Evolutionary conservation across 345 rosid genomes (phyloP).

Genomic region (Salix arbutifolia): DNA sequence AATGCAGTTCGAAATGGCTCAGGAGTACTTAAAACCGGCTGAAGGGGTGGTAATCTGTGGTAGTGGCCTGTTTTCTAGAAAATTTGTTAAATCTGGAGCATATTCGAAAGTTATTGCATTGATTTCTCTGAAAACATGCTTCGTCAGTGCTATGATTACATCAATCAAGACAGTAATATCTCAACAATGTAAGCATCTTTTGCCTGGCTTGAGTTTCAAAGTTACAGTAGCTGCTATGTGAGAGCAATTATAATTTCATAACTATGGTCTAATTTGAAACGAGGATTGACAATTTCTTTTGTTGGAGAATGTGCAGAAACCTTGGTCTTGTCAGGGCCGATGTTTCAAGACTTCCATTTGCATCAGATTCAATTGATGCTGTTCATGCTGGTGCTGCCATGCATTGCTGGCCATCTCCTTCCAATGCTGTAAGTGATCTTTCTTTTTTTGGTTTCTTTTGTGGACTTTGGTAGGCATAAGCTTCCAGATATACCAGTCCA

Average conservation of each 20-base stretch:
- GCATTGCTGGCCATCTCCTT: conserved; percentile 95
- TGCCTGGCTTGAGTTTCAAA: background rate
- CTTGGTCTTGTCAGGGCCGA: conserved; percentile 93
- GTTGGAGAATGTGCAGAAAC: conserved; percentile 40
- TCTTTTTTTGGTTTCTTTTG: background rate
- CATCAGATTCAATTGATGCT: conserved; percentile 78
- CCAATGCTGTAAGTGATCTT: conserved; percentile 68
- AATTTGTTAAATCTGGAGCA: conserved; percentile 68
- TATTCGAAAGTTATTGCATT: conserved; percentile 78
- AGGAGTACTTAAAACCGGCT: conserved; percentile 70
- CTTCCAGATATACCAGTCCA: conserved; percentile 1
- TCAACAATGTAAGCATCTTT: conserved; percentile 31
- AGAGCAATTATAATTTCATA: background rate
- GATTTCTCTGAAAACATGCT: conserved; percentile 98
- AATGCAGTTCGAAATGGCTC: conserved; percentile 92
- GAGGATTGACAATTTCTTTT: conserved; percentile 14
- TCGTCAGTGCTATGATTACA: conserved; percentile 80
- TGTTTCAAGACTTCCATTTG: conserved; percentile 80
- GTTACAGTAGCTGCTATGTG: background rate
- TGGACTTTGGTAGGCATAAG: background rate
- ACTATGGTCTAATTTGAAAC: background rate
- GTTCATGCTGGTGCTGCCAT: conserved; percentile 95
- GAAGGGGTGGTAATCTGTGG: conserved; percentile 91
- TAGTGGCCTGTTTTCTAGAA: conserved; percentile 89
- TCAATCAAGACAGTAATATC: conserved; percentile 53